phyloP scores from a whole-genome alignment of 345 rosid species.

The Psidium friedrichsthalianum region DNA sequence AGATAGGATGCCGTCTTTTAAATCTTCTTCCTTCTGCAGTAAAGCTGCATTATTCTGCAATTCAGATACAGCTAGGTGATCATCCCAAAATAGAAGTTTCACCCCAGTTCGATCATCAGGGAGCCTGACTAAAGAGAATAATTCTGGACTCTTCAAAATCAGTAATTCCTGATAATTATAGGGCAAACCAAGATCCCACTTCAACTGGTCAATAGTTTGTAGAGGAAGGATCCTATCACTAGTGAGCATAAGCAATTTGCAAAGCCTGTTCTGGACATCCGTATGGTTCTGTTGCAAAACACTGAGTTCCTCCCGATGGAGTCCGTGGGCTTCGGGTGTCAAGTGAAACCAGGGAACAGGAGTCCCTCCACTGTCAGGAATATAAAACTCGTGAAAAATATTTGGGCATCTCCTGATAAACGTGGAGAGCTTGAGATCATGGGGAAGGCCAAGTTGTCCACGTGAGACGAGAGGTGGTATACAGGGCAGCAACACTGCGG shows the following conservation, averaged over 20 bases:
- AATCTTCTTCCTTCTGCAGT: slow-evolving; percentile 16
- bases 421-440: slow-evolving; percentile 49
- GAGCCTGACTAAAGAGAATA: slow-evolving; percentile 38
- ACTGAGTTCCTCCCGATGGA: slow-evolving; percentile 27
- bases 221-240: slow-evolving; percentile 45
- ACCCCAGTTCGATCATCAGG: slow-evolving; percentile 50
- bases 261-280: slow-evolving; percentile 37
- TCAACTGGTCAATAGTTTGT: slow-evolving; percentile 67
- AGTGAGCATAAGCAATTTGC: slow-evolving; percentile 74
- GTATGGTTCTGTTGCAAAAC: slow-evolving; percentile 10
- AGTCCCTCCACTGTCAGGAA: slow-evolving; percentile 67
- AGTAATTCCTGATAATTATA: slow-evolving; percentile 33
- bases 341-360: slow-evolving; percentile 61
- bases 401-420: slow-evolving; percentile 62
- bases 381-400: slow-evolving; percentile 36
- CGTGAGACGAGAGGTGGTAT: slow-evolving; percentile 39
- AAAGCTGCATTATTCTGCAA: slow-evolving; percentile 26
- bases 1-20: slow-evolving; percentile 18
- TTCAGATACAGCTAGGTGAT: slow-evolving; percentile 45
- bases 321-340: slow-evolving; percentile 34
- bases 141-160: slow-evolving; percentile 25
- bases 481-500: slow-evolving; percentile 29
- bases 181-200: slow-evolving; percentile 85
- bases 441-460: slow-evolving; percentile 56
- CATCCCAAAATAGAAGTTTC: slow-evolving; percentile 45